phyloP scores from a whole-genome alignment of 768 basidiomycete genomes.

The Ephemerocybe angulata region DNA sequence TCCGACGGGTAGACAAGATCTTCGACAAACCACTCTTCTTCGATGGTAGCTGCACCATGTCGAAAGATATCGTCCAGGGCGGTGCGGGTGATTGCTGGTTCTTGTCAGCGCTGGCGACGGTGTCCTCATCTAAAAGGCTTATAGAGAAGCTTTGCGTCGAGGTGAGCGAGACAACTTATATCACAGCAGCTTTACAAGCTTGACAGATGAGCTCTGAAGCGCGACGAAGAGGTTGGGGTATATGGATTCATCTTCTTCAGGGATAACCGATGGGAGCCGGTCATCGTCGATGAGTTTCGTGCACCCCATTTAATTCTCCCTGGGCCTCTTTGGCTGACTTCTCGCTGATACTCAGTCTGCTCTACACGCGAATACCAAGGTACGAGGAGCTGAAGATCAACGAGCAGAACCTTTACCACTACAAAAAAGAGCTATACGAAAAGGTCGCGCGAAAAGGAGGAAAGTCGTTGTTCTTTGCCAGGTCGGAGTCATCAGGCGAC shows the following conservation, averaged over 20 bases:
- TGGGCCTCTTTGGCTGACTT: neutral
- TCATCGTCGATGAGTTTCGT: conserved; percentile 56
- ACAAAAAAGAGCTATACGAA: conserved; percentile 47
- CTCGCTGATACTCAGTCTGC: conserved; percentile 22
- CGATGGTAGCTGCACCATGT: conserved; percentile 36
- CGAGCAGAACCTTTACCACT: conserved; percentile 47
- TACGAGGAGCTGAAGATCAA: conserved; percentile 41
- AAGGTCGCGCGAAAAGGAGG: conserved; percentile 43
- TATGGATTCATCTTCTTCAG: conserved; percentile 60
- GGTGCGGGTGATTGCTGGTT: conserved; percentile 56
- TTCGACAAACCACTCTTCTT: conserved; percentile 52
- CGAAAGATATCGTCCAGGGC: conserved; percentile 51
- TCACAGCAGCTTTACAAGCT: too few species aligned
- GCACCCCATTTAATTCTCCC: neutral
- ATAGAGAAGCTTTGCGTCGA: conserved; percentile 44
- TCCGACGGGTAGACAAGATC: conserved; percentile 43
- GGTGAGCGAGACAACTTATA: too few species aligned
- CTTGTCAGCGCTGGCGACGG: conserved; percentile 47
- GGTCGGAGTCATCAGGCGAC: conserved; percentile 43
- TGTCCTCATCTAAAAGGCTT: conserved; percentile 44
- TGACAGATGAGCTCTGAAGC: too few species aligned
- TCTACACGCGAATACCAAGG: conserved; percentile 47
- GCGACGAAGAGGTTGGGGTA: conserved; percentile 50
- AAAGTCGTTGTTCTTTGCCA: conserved; percentile 49
- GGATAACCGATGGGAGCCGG: conserved; percentile 48